Evolutionary conservation across 1,284 basidiomycete species (phyloP).

Genomic region (Psilocybe mexicana): DNA sequence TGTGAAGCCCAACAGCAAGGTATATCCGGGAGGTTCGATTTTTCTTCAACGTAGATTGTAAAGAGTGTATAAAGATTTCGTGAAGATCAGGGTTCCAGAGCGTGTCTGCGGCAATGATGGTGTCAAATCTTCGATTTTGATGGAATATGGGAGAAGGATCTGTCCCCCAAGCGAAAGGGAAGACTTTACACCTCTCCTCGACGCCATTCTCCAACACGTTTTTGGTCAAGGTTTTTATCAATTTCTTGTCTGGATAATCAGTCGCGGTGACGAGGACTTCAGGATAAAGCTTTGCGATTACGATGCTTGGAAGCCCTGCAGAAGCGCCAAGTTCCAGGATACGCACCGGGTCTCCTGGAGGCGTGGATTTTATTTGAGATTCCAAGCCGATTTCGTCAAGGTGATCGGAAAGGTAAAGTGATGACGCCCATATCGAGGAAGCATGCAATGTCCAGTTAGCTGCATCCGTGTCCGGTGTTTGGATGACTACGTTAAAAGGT

Average conservation of each 20-base stretch:
- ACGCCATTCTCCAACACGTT: conserved; percentile 58
- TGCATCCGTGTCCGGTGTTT: conserved; percentile 63
- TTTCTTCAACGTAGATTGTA: conserved; percentile 47
- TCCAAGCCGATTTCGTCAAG: conserved; percentile 46
- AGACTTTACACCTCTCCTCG: conserved; percentile 43
- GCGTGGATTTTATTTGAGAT: conserved; percentile 21
- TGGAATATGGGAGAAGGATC: conserved; percentile 40
- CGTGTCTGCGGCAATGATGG: conserved; percentile 72
- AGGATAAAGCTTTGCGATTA: conserved; percentile 51
- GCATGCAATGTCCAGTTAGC: conserved; percentile 75
- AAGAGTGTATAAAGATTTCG: conserved; percentile 48
- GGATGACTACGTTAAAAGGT: conserved; percentile 36
- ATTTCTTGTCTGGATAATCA: conserved; percentile 70
- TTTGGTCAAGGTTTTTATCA: conserved; percentile 56
- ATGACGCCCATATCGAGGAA: conserved; percentile 70
- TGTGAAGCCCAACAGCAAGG: conserved; percentile 71
- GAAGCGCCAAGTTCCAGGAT: conserved; percentile 75
- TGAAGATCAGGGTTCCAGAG: conserved; percentile 72
- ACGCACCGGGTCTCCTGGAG: conserved; percentile 27
- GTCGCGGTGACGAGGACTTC: conserved; percentile 50
- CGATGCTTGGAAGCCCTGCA: conserved; percentile 70
- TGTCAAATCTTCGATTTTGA: conserved; percentile 49
- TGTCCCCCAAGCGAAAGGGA: conserved; percentile 66
- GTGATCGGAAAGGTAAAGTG: conserved; percentile 66
- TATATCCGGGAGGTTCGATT: conserved; percentile 49